Percentiles rank a stretch among this genome's conserved stretches.
phyloP scores from a whole-genome alignment of 176 grass and related monocot genomes.

The Bromus sterilis region DNA sequence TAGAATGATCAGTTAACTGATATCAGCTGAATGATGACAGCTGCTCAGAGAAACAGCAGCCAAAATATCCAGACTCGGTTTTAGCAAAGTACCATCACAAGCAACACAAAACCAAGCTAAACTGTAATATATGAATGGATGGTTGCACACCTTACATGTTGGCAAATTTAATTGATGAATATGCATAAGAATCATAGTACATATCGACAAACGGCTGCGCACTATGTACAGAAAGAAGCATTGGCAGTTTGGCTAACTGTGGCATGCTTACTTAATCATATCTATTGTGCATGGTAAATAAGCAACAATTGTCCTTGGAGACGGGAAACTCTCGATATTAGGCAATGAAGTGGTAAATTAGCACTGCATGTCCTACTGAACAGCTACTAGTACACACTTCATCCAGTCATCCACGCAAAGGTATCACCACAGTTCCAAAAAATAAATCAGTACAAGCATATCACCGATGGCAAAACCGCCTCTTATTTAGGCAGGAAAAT shows the following conservation, averaged over 20 bases:
- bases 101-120: not conserved
- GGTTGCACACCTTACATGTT: not conserved
- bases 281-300: not conserved
- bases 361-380: not conserved
- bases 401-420: not conserved
- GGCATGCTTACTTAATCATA: not conserved
- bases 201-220: not conserved
- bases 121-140: not conserved
- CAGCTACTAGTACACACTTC: not conserved
- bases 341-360: not conserved
- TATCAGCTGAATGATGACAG: conserved; percentile 2
- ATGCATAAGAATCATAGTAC: not conserved
- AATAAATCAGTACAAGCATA: not conserved
- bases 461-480: not conserved
- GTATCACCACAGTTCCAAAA: not conserved
- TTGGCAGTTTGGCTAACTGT: not conserved
- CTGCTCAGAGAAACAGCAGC: not conserved
- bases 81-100: not conserved
- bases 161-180: not conserved
- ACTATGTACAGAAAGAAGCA: not conserved
- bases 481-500: not conserved
- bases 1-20: not conserved
- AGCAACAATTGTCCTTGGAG: not conserved
- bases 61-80: not conserved
- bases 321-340: fast-evolving